A percentile compares a stretch with the other conserved stretches of the same genome.
phyloP scores from a whole-genome alignment of 148 eudicot species.

The Silene uniflora region DNA sequence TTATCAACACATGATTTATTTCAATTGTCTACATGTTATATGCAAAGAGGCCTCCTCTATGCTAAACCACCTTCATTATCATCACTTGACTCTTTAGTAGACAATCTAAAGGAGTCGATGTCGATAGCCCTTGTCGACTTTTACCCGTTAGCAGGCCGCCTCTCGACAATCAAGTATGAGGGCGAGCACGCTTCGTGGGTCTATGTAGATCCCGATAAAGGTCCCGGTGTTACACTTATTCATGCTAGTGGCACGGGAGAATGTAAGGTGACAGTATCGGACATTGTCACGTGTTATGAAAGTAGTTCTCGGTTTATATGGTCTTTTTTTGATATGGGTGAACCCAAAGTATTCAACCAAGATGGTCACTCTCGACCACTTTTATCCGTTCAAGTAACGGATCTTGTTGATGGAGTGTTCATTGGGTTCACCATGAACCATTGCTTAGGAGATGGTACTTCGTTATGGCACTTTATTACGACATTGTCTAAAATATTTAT shows the following conservation, averaged over 20 bases:
- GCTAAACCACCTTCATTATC: slow-evolving; percentile 9
- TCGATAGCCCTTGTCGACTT: slow-evolving; percentile 17
- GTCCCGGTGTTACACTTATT: slow-evolving; percentile 14
- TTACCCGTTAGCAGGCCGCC: slow-evolving; percentile 21
- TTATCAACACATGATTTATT: slow-evolving; percentile 10
- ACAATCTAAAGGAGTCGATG: slow-evolving; percentile 10
- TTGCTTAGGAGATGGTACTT: slow-evolving; percentile 27
- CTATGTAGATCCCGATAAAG: slow-evolving; percentile 12
- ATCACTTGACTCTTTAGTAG: background rate
- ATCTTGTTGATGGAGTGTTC: slow-evolving; percentile 26
- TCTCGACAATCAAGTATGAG: background rate
- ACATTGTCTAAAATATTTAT: slow-evolving; percentile 26
- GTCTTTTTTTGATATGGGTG: slow-evolving; percentile 26
- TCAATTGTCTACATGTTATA: slow-evolving; percentile 7
- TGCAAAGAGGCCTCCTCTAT: slow-evolving; percentile 22
- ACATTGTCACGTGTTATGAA: slow-evolving; percentile 10
- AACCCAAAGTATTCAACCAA: slow-evolving; percentile 22
- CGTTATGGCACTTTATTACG: slow-evolving; percentile 35
- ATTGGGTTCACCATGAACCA: slow-evolving; percentile 30
- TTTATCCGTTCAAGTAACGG: slow-evolving; percentile 31
- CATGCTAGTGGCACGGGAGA: background rate
- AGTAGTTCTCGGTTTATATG: slow-evolving; percentile 4
- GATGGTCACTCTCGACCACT: slow-evolving; percentile 30
- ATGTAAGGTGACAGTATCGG: background rate
- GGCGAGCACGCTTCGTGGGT: slow-evolving; percentile 1